Evolutionary conservation across 2,329 filamentous ascomycete genomes (phyloP), one percentile per base, ranked within the genome.

Genomic region (Colletotrichum navitas): DNA sequence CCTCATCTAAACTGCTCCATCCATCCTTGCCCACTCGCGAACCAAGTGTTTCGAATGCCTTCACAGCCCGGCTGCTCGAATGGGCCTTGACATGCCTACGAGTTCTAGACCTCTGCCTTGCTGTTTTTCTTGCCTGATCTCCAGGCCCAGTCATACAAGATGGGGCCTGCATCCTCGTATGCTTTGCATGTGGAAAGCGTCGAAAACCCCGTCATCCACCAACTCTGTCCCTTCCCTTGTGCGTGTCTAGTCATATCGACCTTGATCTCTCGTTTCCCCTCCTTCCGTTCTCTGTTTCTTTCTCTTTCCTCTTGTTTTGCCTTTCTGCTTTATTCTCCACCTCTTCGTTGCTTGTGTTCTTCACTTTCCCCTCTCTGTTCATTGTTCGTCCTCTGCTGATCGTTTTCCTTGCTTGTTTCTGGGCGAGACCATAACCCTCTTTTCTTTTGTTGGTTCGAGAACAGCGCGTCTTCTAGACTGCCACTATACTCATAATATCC

Each of bases 91-190:
- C 71, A 61, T 45, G 63, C 36, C 54, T 36, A 24, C n/a, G 56
- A 56, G 63, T 62, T 64, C 68, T 63, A 60, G 68, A 36, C 59
- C 68, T 51, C 12, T 58, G 63, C 18, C 11, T 36, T 34, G 12
- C 39, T 39, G 18, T 34, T 34, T 24, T 51, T 18, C 41, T 56
- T 26, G 36, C 12, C n/a, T 43, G 36, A 6, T 51, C 24, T 47
- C 60, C 54, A 39, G 58, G 14, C 11, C 59, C 65, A 69, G 61
- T 64, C 69, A 58, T 73, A 68, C 72, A 73, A 72, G 64, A 73
- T 58, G 60, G 64, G 36, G 70, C 54, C n/a, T 64, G 58, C 32
- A 47, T 39, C 66, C 65, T 41, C 54, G 41, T 39, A 47, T 66
- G 56, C 18, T 49, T 65, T 52, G 54, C 52, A 64, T 74, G 47